Evolutionary conservation across 352 stramenopile genomes (phyloP).

Genomic region (Globisporangium echinulatum): DNA sequence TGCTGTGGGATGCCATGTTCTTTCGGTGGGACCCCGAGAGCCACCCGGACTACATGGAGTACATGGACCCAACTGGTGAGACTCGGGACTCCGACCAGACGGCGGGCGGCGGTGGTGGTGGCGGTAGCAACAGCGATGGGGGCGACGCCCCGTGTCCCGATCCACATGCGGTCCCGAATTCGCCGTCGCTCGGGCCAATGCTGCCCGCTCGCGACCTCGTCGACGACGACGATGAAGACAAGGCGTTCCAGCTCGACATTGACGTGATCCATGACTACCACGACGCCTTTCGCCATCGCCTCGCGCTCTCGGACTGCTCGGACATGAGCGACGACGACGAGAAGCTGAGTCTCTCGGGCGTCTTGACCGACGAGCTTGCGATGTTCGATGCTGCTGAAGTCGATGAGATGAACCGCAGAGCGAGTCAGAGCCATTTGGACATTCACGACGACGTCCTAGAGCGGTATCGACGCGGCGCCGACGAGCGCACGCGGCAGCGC

Average conservation of each 20-base stretch:
- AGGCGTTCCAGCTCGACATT: constrained; percentile 63
- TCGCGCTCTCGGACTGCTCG: constrained; percentile 67
- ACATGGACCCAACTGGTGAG: constrained; percentile 51
- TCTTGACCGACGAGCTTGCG: constrained; percentile 21
- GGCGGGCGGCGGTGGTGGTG: not conserved
- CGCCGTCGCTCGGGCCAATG: constrained; percentile 37
- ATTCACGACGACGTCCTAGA: constrained; percentile 43
- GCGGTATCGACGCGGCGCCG: constrained; percentile 49
- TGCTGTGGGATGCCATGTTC: constrained; percentile 83
- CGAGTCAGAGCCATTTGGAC: constrained; percentile 2
- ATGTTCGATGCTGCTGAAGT: too few species aligned
- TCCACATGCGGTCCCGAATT: constrained; percentile 17
- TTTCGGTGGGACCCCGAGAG: constrained; percentile 78
- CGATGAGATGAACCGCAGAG: too few species aligned
- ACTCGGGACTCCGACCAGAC: too few species aligned
- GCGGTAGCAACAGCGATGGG: constrained; percentile 23
- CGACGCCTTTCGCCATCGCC: constrained; percentile 58
- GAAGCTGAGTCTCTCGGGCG: constrained; percentile 26
- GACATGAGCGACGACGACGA: constrained; percentile 82
- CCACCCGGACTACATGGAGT: constrained; percentile 84
- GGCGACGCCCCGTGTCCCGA: constrained; percentile 17
- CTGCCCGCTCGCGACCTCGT: constrained; percentile 2
- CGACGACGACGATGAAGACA: constrained; percentile 55
- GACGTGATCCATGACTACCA: constrained; percentile 76
- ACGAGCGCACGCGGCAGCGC: constrained; percentile 74